Percentiles rank a stretch among this genome's conserved stretches.
These are phyloP conservation scores for Pharus latifolius DNA, from an alignment of 176 grass and related monocot species.

Conservation along the genomic window DNA sequence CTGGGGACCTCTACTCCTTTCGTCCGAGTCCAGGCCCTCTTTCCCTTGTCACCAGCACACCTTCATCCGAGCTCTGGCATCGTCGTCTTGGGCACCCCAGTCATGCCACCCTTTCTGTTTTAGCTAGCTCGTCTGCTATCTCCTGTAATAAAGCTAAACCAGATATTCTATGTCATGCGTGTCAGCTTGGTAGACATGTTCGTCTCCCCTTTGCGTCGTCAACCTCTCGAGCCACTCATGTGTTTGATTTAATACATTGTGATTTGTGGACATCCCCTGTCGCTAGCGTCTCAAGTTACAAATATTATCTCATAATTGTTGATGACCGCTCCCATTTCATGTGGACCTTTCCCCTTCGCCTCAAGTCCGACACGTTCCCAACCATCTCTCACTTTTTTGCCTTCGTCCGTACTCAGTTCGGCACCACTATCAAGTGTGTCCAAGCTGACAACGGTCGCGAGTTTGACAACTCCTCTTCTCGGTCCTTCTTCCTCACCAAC, in stretches of 20 bases:
- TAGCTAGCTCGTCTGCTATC: neutral
- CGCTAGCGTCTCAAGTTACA: too few species aligned
- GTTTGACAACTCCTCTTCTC: too few species aligned
- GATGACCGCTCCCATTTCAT: neutral
- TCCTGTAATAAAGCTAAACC: fast-evolving
- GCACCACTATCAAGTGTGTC: fast-evolving
- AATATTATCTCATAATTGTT: too few species aligned
- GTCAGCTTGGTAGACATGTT: too few species aligned
- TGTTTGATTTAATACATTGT: too few species aligned
- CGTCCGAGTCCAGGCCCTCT: neutral
- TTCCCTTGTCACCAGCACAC: neutral
- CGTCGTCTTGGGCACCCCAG: neutral
- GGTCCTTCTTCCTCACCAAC: too few species aligned
- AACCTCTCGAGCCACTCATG: too few species aligned
- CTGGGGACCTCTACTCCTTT: neutral
- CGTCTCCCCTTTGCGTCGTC: too few species aligned
- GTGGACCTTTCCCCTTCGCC: neutral
- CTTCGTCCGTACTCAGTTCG: neutral
- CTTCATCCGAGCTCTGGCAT: neutral
- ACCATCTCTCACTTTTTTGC: neutral
- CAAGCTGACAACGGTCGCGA: neutral
- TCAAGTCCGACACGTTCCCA: neutral
- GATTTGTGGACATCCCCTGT: too few species aligned
- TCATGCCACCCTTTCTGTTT: fast-evolving
- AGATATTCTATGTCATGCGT: too few species aligned